Evolutionary conservation across 805 yeast genomes (phyloP), one percentile per base, ranked within the genome.

Genomic region (Cyberlindnera meyerae): DNA sequence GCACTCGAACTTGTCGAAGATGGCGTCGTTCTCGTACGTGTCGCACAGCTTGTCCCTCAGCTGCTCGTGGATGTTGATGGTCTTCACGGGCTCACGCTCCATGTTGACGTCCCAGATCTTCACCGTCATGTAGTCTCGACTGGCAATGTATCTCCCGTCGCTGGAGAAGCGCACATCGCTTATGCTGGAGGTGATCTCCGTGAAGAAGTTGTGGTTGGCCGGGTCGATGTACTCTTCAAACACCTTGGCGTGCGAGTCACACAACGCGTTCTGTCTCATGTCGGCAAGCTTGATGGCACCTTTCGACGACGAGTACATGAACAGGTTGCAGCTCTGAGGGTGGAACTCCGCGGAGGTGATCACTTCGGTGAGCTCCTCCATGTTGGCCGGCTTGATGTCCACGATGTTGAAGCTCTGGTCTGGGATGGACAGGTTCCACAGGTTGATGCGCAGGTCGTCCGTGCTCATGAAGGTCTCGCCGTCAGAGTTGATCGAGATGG

Each of bases 281-380:
- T 93, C 99, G 24, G 93, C 86, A 47, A 93, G 71, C 65, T 93
- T 89, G 49, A 94, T 86, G 29, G 95, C 85, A 39, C 98, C 99
- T 61, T 90, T 93, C 36, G 95, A 83, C 11, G 95, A 83, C 6
- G 96, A 82, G 65, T 93, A 90, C 88, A 90, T 88, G 63, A 93
- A 90, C 53, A 84, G 66, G 60, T 93, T 93, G 69, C 99, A 93
- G 57, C 80, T 79, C 31, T 68, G 64, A 12, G 99, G 98, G 61
- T 94, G 97, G 67, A 93, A 93, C 60, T 89, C 96, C 3, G 97
- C 94, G 54, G 89, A 76, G 13, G 99, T 93, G 47, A 93, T 90
- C 35, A 93, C 98, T 62, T 93, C 98, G 8, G 98, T 90, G 52
- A 93, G 74, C 65, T 93, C 99, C 67, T 93, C 99, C 98, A 93